Evolutionary conservation across 805 yeast genomes (phyloP).

Genomic region (Metschnikowia arizonensis): DNA sequence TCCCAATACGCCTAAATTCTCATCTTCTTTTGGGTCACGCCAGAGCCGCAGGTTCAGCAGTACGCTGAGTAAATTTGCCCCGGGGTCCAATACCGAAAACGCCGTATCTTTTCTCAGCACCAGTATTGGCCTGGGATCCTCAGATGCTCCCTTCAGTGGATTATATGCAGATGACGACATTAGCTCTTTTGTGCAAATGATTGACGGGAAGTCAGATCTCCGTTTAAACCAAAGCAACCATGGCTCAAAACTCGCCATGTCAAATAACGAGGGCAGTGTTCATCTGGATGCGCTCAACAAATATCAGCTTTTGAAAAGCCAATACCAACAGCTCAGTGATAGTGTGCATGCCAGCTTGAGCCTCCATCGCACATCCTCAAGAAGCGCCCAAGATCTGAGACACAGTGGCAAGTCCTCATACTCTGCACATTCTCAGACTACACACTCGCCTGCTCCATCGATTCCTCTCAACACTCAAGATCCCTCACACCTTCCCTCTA

Average conservation of each 20-base stretch:
- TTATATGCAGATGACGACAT: conserved; percentile 54
- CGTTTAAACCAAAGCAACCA: conserved; percentile 27
- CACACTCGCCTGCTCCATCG: conserved; percentile 13
- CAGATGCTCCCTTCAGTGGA: conserved; percentile 38
- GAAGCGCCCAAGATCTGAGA: conserved; percentile 5
- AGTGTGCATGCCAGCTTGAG: conserved; percentile 50
- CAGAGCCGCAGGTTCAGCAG: conserved; percentile 47
- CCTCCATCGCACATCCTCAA: conserved; percentile 22
- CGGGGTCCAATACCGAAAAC: conserved; percentile 21
- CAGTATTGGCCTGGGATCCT: conserved; percentile 34
- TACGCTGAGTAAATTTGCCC: conserved; percentile 17
- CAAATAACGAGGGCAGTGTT: conserved; percentile 18
- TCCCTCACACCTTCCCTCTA: conserved; percentile 29
- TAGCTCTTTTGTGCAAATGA: conserved; percentile 65
- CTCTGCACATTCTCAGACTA: conserved; percentile 16
- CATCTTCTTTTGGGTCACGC: conserved; percentile 71
- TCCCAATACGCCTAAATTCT: conserved; percentile 52
- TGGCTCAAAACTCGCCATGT: conserved; percentile 14
- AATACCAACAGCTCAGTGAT: conserved; percentile 53
- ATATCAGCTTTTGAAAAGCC: conserved; percentile 49
- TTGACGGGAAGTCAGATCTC: conserved; percentile 60
- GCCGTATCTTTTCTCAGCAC: conserved; percentile 28
- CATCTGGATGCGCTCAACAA: conserved; percentile 45
- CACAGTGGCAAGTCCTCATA: conserved; percentile 7
- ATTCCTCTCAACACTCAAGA: conserved; percentile 26